Base-by-base conservation (phyloP, 192 early-diverging fungal species). In the Backusella sp. region DNA sequence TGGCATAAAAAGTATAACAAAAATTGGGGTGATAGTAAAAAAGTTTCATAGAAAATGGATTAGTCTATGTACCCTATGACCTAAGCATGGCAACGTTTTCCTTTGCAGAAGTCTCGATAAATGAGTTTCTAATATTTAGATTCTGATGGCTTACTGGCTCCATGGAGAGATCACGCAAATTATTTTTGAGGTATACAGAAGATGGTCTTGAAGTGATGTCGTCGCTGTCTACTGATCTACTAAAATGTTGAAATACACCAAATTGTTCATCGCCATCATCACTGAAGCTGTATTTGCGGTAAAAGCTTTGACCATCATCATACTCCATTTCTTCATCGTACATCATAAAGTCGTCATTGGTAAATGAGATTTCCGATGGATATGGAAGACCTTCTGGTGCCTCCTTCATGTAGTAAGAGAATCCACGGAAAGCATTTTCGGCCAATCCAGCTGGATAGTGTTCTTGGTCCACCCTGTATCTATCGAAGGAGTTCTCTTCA, bases 261-360 rank as follows among this genome's bases (percentile, higher is more conserved):
- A n/a, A 36, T 68, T 32, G 66, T 19, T 68, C 34, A 68, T 36
- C 35, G 5, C n/a, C 9, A 68, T 36, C 35, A 30, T 68, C 32
- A 17, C 19, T 35, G 28, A 36, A n/a, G 17, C 35, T 35, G 28
- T 68, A 32, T 9, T 68, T 68, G 34, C n/a, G 66, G 35, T 30
- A n/a, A 21, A 36, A 35, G 34, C 17, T 68, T 19, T 68, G 32
- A 4, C 6, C 7, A 28, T 46, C 21, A 6, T 71, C 44, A 32
- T 71, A 42, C 14, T 62, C 56, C 23, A 62, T 62, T 62, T 62
- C 56, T 30, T 71, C 42, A 44, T 71, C 70, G 12, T 44, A 42
- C 26, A 30, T 30, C 12, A 30, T 30, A 49, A 49, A 71, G 1
- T 71, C 44, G 17, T 46, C 70, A 49, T n/a, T 32, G 3, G 1